These are phyloP conservation scores for Heimioporus sp. DNA, from an alignment of 768 basidiomycete species.

Conservation along the genomic window DNA sequence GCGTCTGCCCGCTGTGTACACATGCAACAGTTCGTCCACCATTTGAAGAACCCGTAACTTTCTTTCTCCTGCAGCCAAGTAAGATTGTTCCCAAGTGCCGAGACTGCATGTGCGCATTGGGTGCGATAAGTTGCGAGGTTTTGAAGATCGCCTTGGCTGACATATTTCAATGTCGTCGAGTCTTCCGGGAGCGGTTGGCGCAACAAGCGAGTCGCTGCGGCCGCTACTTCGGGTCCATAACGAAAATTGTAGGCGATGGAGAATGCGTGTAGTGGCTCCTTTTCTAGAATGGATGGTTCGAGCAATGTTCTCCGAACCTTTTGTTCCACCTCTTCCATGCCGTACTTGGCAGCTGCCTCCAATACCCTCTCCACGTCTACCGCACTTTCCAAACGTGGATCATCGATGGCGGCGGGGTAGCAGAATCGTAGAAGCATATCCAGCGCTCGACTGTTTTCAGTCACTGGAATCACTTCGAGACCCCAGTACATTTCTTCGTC, in stretches of 20 bases:
- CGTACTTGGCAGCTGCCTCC: conserved; percentile 31
- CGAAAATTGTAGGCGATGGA: conserved; percentile 34
- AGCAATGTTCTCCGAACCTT: conserved; percentile 24
- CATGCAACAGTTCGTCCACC: conserved; percentile 30
- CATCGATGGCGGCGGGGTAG: conserved; percentile 31
- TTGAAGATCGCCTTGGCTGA: conserved; percentile 11
- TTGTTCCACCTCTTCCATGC: conserved; percentile 27
- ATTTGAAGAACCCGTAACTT: conserved; percentile 23
- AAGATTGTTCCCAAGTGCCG: conserved; percentile 18
- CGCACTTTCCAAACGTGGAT: conserved; percentile 16
- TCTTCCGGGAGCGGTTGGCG: conserved; percentile 9
- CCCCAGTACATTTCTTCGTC: conserved; percentile 12
- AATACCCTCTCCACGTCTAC: conserved; percentile 22
- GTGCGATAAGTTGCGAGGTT: conserved; percentile 20
- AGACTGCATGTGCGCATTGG: conserved; percentile 17
- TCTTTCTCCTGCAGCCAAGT: conserved; percentile 22
- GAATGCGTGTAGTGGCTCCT: conserved; percentile 30
- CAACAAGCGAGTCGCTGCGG: conserved; percentile 29
- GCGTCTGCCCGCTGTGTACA: conserved; percentile 19
- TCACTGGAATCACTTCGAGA: conserved; percentile 28
- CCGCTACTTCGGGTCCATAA: conserved; percentile 28
- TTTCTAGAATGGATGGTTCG: conserved; percentile 25
- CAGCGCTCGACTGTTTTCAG: conserved; percentile 27
- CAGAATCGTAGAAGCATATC: conserved; percentile 34
- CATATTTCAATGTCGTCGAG: neutral